Evolutionary conservation across 352 stramenopile genomes (phyloP), one percentile per base, ranked within the genome.

Genomic region (Phytopythium sindhum): DNA sequence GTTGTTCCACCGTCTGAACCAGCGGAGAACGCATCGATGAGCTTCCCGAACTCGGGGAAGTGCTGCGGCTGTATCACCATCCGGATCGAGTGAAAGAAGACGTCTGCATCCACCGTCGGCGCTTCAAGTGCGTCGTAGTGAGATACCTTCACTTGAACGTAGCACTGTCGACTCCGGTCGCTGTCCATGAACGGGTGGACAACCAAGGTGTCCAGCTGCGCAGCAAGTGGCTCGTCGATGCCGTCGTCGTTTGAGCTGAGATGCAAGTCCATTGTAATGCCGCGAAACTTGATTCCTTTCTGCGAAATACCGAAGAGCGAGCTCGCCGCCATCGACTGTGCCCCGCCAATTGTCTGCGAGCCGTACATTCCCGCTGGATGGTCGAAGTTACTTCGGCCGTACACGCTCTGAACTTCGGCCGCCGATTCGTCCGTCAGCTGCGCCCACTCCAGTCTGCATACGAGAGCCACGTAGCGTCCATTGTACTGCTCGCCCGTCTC

Each of bases 371-470:
- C 66, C 7, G 60, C 28, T 6, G 61, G 52, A 19, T 80, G 64
- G 19, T 80, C 65, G 42, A 78, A 70, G 42, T 63, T 82, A 51
- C 62, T 71, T 39, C 77, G 65, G 44, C 80, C 82, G 55, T 90
- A 93, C 6, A 86, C 75, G 64, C 81, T 91, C 54, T 88, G 76
- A 2, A 92, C 73, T 65, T 96, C 85, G 23, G 78, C 79, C 8
- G 80, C 82, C 6, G 88, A 95, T 54, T 96, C 88, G 60, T 96
- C 88, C 11, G 81, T 93, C 51, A 96, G 88, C 61, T 96, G 83
- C 0, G 79, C 75, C 88, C 88, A 96, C 52, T 92, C 73, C 37
- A 96, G 60, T 45, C 84, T 81, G 47, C 83, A 91, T 37, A 92
- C 65, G 52, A 96, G 51, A 17, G 88, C 84, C 10, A 91, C 77